Base-by-base conservation (phyloP, 176 grass and related monocot species). In the Phragmites australis region DNA sequence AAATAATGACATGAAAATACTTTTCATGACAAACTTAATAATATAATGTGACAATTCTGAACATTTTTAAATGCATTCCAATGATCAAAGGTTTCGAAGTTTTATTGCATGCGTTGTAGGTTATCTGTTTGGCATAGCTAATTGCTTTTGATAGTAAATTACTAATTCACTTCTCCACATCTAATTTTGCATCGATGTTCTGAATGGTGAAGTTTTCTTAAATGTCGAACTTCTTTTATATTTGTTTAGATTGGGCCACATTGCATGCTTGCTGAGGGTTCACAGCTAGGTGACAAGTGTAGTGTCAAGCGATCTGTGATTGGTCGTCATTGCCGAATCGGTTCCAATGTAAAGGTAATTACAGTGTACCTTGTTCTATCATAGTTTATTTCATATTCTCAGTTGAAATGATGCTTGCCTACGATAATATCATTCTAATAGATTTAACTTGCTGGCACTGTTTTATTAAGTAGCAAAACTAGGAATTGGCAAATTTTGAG, bases 261-360 rank as follows among this genome's bases (percentile, higher is more conserved):
- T 65, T 98, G 95, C 82, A 93, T 98, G 78, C 87, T 98, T 82
- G 95, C 83, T 78, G 95, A 98, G 84, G 92, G 95, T 74, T 94
- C 95, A 62, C 83, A 94, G 65, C 87, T 98, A 67, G 95, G 95
- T 83, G 95, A 98, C 74, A 98, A 98, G 66, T 98, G 95, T 65
- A 94, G 92, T 81, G 92, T 98, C 37, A 98, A 98, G 78, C 86
- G 95, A 86, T 98, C 95, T 68, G 84, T 94, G 68, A 98, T 98
- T 84, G 95, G 95, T 31, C 92, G 95, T 45, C 95, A 98, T 60
- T 94, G 95, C 81, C 83, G 95, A 87, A 94, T 98, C n/a, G 90
- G 95, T 89, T 98, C 92, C 19, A 98, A 93, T 86, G 92, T 98
- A 18, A 98, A 94, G 95, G 95, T 98, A 90, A 85, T 45, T 63